Evolutionary conservation across 305 asterid species (phyloP).

Genomic region (Fraxinus ornus): DNA sequence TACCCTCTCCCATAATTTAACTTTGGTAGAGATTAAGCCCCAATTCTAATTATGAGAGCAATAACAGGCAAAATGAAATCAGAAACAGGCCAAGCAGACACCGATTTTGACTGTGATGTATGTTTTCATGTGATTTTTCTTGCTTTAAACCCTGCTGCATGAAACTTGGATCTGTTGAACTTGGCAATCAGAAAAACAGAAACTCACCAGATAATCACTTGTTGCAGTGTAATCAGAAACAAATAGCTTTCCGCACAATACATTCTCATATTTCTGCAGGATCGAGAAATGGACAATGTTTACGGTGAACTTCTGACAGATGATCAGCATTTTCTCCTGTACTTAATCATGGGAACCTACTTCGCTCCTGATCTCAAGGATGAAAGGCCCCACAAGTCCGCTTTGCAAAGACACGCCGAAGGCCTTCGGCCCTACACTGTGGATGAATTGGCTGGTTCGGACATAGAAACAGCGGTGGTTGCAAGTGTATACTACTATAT

Average conservation of each 20-base stretch:
- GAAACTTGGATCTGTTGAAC: background rate
- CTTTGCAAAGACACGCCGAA: slow-evolving; percentile 48
- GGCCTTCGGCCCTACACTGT: slow-evolving; percentile 37
- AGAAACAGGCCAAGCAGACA: background rate
- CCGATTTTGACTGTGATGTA: background rate
- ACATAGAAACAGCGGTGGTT: slow-evolving; percentile 34
- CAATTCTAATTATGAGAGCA: background rate
- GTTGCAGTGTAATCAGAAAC: background rate
- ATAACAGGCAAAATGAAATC: background rate
- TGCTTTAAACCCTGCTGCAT: background rate
- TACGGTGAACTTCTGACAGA: slow-evolving; percentile 29
- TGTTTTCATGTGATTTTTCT: background rate
- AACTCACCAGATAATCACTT: background rate
- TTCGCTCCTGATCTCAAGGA: slow-evolving; percentile 59
- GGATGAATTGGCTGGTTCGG: slow-evolving; percentile 45
- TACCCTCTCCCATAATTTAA: background rate
- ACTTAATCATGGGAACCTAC: slow-evolving; percentile 54
- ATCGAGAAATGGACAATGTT: slow-evolving; percentile 29
- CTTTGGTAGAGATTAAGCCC: background rate
- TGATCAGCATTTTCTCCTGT: slow-evolving; percentile 63
- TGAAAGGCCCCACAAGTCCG: slow-evolving; percentile 39
- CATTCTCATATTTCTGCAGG: slow-evolving; percentile 20
- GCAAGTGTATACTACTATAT: slow-evolving; percentile 60
- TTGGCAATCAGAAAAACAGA: background rate
- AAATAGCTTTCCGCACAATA: background rate